These are phyloP conservation scores for Pseudogymnoascus sp. DNA, from an alignment of 2,329 filamentous ascomycete genomes.

Conservation along the genomic window DNA sequence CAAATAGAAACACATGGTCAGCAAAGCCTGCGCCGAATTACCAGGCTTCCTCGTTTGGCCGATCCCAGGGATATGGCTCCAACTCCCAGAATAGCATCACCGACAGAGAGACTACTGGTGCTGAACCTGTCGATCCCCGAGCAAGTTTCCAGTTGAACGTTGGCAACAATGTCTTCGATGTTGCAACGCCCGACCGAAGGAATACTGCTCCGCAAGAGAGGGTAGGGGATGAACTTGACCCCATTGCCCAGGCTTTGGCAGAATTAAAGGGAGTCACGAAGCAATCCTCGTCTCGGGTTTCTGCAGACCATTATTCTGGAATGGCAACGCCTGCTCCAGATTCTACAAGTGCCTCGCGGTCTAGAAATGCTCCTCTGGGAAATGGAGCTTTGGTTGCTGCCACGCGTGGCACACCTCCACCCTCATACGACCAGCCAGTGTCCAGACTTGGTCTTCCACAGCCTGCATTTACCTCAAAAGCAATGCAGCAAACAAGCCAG, in stretches of 20 bases:
- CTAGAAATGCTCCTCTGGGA: constrained; percentile 33
- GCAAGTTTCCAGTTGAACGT: constrained; percentile 90
- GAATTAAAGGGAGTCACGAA: constrained; percentile 86
- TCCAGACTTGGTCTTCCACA: constrained; percentile 81
- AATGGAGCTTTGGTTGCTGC: constrained; percentile 44
- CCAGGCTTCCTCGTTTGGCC: constrained; percentile 14
- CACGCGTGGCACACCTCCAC: constrained; percentile 71
- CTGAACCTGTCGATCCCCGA: constrained; percentile 82
- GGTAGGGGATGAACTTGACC: constrained; percentile 55
- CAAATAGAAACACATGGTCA: constrained; percentile 55
- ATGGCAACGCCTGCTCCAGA: constrained; percentile 72
- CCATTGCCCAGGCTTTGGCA: constrained; percentile 84
- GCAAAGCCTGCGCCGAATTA: constrained; percentile 8
- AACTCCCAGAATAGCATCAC: constrained; percentile 30
- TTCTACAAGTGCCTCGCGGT: constrained; percentile 35
- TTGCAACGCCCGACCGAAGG: constrained; percentile 67
- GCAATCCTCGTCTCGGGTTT: constrained; percentile 72
- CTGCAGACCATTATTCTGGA: constrained; percentile 94
- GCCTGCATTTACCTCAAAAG: constrained; percentile 83
- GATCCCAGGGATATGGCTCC: constrained; percentile 35
- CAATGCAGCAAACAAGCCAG: constrained; percentile 92
- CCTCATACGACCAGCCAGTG: constrained; percentile 71
- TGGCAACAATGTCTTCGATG: constrained; percentile 92
- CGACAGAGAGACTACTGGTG: constrained; percentile 53
- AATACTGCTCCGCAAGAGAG: constrained; percentile 42